These are phyloP conservation scores for Thalassiosira delicatula DNA, from an alignment of 352 stramenopile species.

Conservation along the genomic window DNA sequence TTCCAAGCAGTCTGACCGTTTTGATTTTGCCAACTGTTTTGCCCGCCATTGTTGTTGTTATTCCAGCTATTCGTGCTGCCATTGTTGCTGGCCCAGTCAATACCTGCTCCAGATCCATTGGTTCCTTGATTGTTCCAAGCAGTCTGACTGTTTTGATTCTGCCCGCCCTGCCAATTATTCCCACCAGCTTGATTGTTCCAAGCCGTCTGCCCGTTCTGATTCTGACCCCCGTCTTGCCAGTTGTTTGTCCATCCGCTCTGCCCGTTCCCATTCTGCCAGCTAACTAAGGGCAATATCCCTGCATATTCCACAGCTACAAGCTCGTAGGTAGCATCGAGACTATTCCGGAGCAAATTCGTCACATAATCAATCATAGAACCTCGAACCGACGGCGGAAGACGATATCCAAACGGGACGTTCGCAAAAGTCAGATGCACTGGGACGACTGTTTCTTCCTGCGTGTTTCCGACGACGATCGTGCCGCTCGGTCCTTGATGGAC, in stretches of 20 bases:
- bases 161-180: no score
- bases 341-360: not conserved
- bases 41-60: not conserved
- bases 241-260: not conserved
- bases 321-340: not conserved
- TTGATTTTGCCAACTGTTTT: no score
- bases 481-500: not conserved
- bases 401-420: not conserved
- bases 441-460: not conserved
- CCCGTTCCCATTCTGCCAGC: not conserved
- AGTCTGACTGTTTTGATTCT: not conserved
- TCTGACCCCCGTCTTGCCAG: not conserved
- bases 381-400: not conserved
- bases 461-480: not conserved
- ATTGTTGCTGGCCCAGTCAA: no score
- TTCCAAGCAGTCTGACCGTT: not conserved
- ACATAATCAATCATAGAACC: not conserved
- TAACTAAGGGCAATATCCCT: not conserved
- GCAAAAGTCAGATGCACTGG: not conserved
- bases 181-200: slow-evolving; percentile 3
- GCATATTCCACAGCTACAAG: not conserved
- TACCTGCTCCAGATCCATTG: not conserved
- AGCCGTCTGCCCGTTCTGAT: not conserved
- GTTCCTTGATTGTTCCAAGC: not conserved
- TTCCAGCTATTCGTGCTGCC: no score